A percentile compares a stretch with the other conserved stretches of the same genome.
phyloP scores from a whole-genome alignment of 805 yeast species.

The Kodamaea laetipori region DNA sequence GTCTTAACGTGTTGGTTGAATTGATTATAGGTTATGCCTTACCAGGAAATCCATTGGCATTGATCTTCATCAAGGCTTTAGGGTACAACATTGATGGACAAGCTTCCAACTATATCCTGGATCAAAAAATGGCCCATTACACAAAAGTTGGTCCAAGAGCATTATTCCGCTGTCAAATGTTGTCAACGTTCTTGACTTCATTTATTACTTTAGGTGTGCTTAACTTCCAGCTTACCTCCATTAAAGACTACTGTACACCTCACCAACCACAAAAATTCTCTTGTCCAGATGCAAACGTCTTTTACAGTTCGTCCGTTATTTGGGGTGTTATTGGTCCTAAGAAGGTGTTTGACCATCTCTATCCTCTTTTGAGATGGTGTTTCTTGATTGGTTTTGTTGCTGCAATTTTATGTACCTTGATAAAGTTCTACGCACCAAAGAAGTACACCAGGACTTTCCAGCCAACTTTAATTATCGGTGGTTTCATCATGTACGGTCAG shows the following conservation, averaged over 20 bases:
- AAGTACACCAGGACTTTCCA: slow-evolving; percentile 30
- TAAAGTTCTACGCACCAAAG: slow-evolving; percentile 22
- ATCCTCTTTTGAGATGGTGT: slow-evolving; percentile 37
- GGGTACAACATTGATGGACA: slow-evolving; percentile 61
- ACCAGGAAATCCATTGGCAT: slow-evolving; percentile 40
- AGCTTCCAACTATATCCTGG: slow-evolving; percentile 55
- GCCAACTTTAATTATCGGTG: slow-evolving; percentile 37
- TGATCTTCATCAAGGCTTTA: slow-evolving; percentile 56
- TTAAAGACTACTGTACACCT: slow-evolving; percentile 24
- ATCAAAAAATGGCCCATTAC: slow-evolving; percentile 67
- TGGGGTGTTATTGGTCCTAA: slow-evolving; percentile 59
- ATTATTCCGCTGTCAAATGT: slow-evolving; percentile 46
- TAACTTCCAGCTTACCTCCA: slow-evolving; percentile 20
- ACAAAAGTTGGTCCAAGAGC: slow-evolving; percentile 64
- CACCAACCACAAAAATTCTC: slow-evolving; percentile 29
- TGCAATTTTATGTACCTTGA: slow-evolving; percentile 22
- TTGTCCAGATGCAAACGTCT: slow-evolving; percentile 32
- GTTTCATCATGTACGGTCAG: slow-evolving; percentile 33
- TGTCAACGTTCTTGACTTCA: slow-evolving; percentile 23
- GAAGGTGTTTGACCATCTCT: slow-evolving; percentile 35
- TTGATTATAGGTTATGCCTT: slow-evolving; percentile 40
- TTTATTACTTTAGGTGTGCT: slow-evolving; percentile 26
- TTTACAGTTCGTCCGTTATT: slow-evolving; percentile 57
- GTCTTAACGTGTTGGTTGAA: slow-evolving; percentile 41
- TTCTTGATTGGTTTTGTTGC: slow-evolving; percentile 36